Evolutionary conservation across 1,139 yeast species (phyloP).

Genomic region (Debaryomyces psychrophilus): DNA sequence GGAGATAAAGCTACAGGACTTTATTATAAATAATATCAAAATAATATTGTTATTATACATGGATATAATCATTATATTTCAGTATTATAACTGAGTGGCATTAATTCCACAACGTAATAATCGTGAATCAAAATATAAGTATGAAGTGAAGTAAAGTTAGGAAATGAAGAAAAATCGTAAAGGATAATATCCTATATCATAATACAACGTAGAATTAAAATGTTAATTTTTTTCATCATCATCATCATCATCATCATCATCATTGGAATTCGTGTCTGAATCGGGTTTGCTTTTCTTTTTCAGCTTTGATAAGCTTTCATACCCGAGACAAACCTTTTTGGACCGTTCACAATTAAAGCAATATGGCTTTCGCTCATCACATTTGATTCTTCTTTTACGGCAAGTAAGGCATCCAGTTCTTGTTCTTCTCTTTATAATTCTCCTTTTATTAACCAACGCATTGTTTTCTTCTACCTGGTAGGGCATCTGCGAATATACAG

Average conservation of each 20-base stretch:
- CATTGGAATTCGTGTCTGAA: constrained; percentile 7
- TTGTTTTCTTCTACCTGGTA: constrained; percentile 31
- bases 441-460: constrained; percentile 42
- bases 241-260: constrained; percentile 8
- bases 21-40: too few relatives aligned
- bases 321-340: constrained; percentile 70
- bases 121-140: neutral
- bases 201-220: constrained; percentile 3
- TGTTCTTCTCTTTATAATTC: constrained; percentile 56
- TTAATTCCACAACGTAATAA: neutral
- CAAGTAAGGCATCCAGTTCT: constrained; percentile 80
- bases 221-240: constrained; percentile 5
- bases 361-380: constrained; percentile 75
- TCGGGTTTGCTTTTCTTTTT: constrained; percentile 15
- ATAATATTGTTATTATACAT: too few relatives aligned
- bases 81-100: too few relatives aligned
- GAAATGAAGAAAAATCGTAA: neutral
- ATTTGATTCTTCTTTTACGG: constrained; percentile 68
- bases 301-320: constrained; percentile 40
- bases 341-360: constrained; percentile 76
- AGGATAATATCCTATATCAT: constrained; percentile 1
- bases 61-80: neutral
- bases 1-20: too few relatives aligned
- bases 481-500: constrained; percentile 5
- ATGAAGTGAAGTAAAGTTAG: neutral